Base-by-base conservation (phyloP, 805 yeast species). In the Candida stauntonica region DNA sequence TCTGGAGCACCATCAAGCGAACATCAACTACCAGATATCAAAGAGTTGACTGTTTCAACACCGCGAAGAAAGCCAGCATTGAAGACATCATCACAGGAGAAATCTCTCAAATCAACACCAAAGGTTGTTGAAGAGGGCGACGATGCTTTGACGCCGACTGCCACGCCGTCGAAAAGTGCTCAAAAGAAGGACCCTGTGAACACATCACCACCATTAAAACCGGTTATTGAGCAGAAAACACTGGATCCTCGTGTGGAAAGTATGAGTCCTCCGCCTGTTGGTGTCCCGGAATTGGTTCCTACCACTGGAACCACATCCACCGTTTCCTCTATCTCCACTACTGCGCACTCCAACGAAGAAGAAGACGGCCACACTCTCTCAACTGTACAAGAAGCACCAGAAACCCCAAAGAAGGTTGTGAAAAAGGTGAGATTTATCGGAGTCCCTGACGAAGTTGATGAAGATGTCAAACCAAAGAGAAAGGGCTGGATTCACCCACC, bases 361-460 rank as follows among this genome's bases (percentile, higher is more conserved):
- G 36, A 27, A 14, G 37, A 32, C 23, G 36, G 26, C 4, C 24
- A 14, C n/a, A 26, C 45, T 5, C 38, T 46, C 12, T 30, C 44
- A 0, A 33, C 39, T 2, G 35, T 36, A 21, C 34, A 35, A 14
- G 34, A 20, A 7, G 12, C 43, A 4, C 32, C 26, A 5, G 36
- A 26, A 9, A 13, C 24, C 18, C 42, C 42, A 36, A 32, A 31
- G 36, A 46, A 44, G 24, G 44, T 40, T 2, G 29, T 52, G 14
- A 55, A 55, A 36, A 51, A 48, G 26, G 60, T 55, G 5, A 37
- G 60, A 5, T 55, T 55, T 35, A 52, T 42, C 14, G 58, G 60
- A 13, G 53, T 55, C 7, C 58, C 58, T 5, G 52, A 36, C n/a
- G 36, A 44, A 7, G 24, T 44, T 21, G 50, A 40, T 20, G 52